Base-by-base conservation (phyloP, 768 basidiomycete species). In the Termitomyces sp. region DNA sequence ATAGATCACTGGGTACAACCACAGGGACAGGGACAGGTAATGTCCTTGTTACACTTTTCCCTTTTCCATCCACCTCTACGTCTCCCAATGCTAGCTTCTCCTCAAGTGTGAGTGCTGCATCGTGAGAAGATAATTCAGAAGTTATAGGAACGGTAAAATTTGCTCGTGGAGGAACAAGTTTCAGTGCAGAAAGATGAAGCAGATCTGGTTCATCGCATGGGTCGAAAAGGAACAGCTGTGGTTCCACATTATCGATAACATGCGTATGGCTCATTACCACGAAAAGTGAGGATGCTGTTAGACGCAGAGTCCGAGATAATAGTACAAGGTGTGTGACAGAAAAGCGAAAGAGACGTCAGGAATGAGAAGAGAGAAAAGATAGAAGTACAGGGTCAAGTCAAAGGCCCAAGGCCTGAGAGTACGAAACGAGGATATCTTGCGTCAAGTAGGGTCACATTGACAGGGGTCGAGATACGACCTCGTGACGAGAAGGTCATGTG, bases 21-120 rank as follows among this genome's bases (percentile, higher is more conserved):
- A 72, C 55, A 43, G 68, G 56, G 55, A 64, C 59, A 40, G 69
- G 70, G 36, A 86, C 84, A 56, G 79, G 75, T 68, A 85, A 65
- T 20, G 85, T 83, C 62, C 73, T 77, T 26, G 82, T 76, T 45
- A 77, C 73, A 41, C 71, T 75, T 69, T 87, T 86, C 54, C 85
- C 85, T 68, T 87, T 86, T 62, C 65, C 74, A 22, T 65, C 61
- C 22, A 65, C 56, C 40, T 55, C 61, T 48, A 44, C 60, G 54
- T 51, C 18, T 46, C 55, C 57, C 44, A 50, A 49, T 28, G 18
- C 40, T 16, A 60, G 55, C 62, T 54, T 52, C 63, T 69, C 69
- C 67, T 60, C 69, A 64, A 71, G 70, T 64, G 68, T 68, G 57
- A 62, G 59, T 52, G 62, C 44, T 41, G 53, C 63, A 68, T 67